Percentiles rank a stretch among this genome's conserved stretches.
phyloP scores from a whole-genome alignment of 192 early-diverging fungal species.

The Backusella westeae region DNA sequence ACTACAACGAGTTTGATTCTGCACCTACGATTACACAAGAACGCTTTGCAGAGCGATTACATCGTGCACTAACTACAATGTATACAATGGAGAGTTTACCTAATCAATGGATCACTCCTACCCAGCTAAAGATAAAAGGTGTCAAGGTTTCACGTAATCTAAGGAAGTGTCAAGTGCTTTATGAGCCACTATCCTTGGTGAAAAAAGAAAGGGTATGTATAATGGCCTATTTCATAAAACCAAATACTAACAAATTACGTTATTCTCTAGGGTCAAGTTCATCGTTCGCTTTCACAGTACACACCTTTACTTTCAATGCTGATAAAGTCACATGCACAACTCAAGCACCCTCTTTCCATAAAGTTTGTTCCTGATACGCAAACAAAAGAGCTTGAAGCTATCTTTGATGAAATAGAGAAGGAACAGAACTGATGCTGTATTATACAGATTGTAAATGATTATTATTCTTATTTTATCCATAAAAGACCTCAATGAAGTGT shows the following conservation, averaged over 20 bases:
- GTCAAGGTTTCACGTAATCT: conserved; percentile 32
- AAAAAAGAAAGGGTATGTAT: conserved; percentile 23
- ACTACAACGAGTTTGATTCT: conserved; percentile 23
- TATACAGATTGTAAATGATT: not conserved
- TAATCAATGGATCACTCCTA: conserved; percentile 17
- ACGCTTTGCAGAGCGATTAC: conserved; percentile 29
- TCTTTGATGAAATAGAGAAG: conserved; percentile 21
- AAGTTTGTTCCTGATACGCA: conserved; percentile 32
- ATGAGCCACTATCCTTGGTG: conserved; percentile 18
- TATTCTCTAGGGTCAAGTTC: conserved; percentile 16
- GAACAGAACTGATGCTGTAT: not conserved
- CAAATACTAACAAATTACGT: not conserved
- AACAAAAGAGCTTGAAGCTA: conserved; percentile 25
- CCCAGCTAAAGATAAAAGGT: conserved; percentile 12
- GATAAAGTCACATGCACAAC: conserved; percentile 26
- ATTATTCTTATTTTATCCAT: not conserved
- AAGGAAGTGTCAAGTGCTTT: conserved; percentile 30
- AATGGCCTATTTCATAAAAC: not conserved
- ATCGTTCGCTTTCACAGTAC: conserved; percentile 20
- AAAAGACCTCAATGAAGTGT: not conserved
- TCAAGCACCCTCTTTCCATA: conserved; percentile 25
- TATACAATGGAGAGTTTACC: conserved; percentile 26
- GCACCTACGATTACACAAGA: conserved; percentile 33
- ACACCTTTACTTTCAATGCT: conserved; percentile 12
- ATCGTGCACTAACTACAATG: conserved; percentile 29